Evolutionary conservation across 805 yeast species (phyloP), one percentile per base, ranked within the genome.

Genomic region (Zygosaccharomyces pseudorouxii): DNA sequence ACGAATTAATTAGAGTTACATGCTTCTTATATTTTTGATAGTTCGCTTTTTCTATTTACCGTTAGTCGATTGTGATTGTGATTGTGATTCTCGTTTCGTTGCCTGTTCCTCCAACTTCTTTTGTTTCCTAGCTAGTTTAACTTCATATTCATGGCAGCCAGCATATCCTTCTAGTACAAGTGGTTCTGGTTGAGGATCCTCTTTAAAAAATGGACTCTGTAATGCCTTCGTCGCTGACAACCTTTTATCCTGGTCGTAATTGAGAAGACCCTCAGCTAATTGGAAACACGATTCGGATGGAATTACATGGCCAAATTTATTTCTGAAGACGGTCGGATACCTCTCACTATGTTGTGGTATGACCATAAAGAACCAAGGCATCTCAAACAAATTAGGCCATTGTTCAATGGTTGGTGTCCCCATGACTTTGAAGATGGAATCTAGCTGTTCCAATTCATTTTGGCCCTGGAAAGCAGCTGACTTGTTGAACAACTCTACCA

Each of bases 81-180:
- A 19, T 40, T 45, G 39, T 14, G 49, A 44, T 38, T 51, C 46
- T 42, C 42, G 30, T 39, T 39, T 49, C 18, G 43, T 46, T 6
- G 56, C 51, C 35, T 50, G 45, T 35, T 54, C 56, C 46, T 53
- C 59, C 44, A 52, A 47, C 42, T 55, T 58, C 37, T 51, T 56
- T 43, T 61, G 73, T 69, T 81, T 84, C 66, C 92, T 89, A 2
- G 96, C 93, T 7, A 59, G 36, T 46, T 62, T 65, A 16, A 64
- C 62, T 60, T 92, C 99, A 65, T 85, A 92, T 63, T 92, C 99
- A 63, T 92, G 99, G 93, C 97, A 92, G 65, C 95, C 98, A 3
- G 93, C 95, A 25, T 74, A 73, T 25, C 74, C 70, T 54, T 84
- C 72, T 46, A 81, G 74, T 9, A 70, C 64, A 33, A 88, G 71